phyloP scores from a whole-genome alignment of 2,329 filamentous ascomycete genomes.

The Fusarium sp. region DNA sequence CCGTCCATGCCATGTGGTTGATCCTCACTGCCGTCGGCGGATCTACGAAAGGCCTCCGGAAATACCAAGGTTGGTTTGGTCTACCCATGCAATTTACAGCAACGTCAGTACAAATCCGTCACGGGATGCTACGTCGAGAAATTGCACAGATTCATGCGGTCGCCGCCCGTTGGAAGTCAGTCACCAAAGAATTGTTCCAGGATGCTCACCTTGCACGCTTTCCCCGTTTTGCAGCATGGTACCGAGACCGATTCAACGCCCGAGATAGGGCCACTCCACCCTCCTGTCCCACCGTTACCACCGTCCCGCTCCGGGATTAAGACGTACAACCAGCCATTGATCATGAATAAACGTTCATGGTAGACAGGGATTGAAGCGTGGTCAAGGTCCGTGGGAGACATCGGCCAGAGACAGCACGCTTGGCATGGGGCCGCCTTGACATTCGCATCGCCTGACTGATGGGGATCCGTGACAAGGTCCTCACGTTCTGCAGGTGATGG shows the following conservation, averaged over 20 bases:
- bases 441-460: constrained; percentile 26
- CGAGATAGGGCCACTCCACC: constrained; percentile 22
- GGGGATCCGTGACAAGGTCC: constrained; percentile 25
- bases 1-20: constrained; percentile 5
- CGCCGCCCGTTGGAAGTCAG: background rate
- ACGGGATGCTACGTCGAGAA: constrained; percentile 34
- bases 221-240: constrained; percentile 28
- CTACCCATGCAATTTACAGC: constrained; percentile 6
- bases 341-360: constrained; percentile 10
- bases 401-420: constrained; percentile 20
- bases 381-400: constrained; percentile 7
- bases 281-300: constrained; percentile 35
- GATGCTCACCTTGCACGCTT: constrained; percentile 1
- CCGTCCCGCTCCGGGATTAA: constrained; percentile 29
- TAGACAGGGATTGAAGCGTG: background rate
- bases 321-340: constrained; percentile 22
- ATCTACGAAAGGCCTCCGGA: constrained; percentile 28
- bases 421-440: constrained; percentile 16
- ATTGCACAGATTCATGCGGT: constrained; percentile 20
- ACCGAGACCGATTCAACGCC: constrained; percentile 17
- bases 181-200: constrained; percentile 1
- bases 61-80: constrained; percentile 3
- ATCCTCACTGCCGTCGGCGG: constrained; percentile 19
- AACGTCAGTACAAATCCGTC: constrained; percentile 14
- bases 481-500: constrained; percentile 12